Evolutionary conservation across 2,329 filamentous ascomycete species (phyloP).

Genomic region (Trichoderma koningiopsis): DNA sequence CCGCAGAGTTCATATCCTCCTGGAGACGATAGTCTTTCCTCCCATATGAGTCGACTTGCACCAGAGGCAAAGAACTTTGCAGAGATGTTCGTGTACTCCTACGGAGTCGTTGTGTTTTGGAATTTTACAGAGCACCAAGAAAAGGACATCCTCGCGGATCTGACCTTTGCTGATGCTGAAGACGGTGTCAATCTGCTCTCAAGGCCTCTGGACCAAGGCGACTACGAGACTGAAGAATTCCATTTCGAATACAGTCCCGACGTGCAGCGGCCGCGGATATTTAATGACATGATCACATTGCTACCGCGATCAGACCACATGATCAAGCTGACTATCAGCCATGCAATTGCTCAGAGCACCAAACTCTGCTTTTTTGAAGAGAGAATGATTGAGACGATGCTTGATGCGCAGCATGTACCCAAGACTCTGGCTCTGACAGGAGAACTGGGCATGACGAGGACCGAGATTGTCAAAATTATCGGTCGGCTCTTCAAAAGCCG

Average conservation of each 20-base stretch:
- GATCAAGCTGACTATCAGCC: conserved; percentile 97
- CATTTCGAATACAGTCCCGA: conserved; percentile 94
- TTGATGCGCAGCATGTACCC: conserved; percentile 87
- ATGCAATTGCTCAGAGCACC: conserved; percentile 95
- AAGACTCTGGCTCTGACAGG: conserved; percentile 87
- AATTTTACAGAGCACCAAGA: conserved; percentile 97
- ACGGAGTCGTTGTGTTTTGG: conserved; percentile 98
- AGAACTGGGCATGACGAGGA: conserved; percentile 84
- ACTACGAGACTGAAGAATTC: conserved; percentile 97
- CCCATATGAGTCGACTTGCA: conserved; percentile 61
- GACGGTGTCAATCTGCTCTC: conserved; percentile 69
- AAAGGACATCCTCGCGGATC: conserved; percentile 91
- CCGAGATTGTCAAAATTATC: conserved; percentile 89
- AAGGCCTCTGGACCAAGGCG: conserved; percentile 78
- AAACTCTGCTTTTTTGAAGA: conserved; percentile 97
- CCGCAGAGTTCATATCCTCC: conserved; percentile 35
- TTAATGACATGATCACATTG: conserved; percentile 99
- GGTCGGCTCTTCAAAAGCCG: conserved; percentile 89
- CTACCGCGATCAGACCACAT: conserved; percentile 91
- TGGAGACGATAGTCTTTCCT: conserved; percentile 49
- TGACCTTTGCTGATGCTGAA: conserved; percentile 80
- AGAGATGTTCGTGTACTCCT: conserved; percentile 96
- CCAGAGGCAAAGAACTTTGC: conserved; percentile 78
- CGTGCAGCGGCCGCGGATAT: conserved; percentile 85
- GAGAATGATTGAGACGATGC: conserved; percentile 92